Percentiles rank a stretch among this genome's conserved stretches.
Evolutionary conservation across 106 monocot genomes (phyloP).

Genomic region (Dendrobium huoshanense): DNA sequence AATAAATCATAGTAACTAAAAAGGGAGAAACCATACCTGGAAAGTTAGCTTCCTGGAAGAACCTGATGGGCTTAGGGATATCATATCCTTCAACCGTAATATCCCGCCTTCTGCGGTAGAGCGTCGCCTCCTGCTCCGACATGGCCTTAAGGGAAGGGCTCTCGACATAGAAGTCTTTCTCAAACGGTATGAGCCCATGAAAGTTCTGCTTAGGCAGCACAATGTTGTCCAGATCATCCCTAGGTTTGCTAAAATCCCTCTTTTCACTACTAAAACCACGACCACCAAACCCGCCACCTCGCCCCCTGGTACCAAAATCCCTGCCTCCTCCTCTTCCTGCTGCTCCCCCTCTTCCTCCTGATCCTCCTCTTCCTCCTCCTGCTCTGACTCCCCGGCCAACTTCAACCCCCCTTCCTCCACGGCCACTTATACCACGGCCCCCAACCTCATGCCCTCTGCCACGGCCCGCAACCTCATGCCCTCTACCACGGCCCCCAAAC

Average conservation of each 20-base stretch:
- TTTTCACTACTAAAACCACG: constrained; percentile 11
- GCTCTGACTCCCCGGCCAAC: constrained; percentile 8
- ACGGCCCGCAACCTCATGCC: constrained; percentile 4
- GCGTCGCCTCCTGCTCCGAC: constrained; percentile 63
- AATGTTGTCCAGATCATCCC: constrained; percentile 55
- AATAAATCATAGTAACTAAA: not conserved
- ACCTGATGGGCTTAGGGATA: constrained; percentile 74
- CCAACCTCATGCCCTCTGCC: not conserved
- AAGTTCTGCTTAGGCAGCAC: constrained; percentile 77
- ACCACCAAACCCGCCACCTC: constrained; percentile 12
- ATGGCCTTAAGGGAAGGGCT: constrained; percentile 57
- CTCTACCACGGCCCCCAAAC: not conserved
- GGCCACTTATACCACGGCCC: not conserved
- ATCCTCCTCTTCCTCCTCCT: constrained; percentile 9
- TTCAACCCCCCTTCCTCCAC: constrained; percentile 20
- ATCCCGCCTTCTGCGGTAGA: constrained; percentile 50
- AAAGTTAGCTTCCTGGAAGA: constrained; percentile 75
- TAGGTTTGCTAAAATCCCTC: constrained; percentile 16
- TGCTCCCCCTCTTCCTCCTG: not conserved
- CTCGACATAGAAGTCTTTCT: constrained; percentile 91
- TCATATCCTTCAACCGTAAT: constrained; percentile 83
- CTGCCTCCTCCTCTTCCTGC: constrained; percentile 11
- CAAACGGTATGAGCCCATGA: constrained; percentile 57
- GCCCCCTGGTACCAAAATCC: constrained; percentile 8
- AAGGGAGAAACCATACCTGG: constrained; percentile 46